Evolutionary conservation across 129 eudicot genomes (phyloP).

Genomic region (Escallonia rubra): DNA sequence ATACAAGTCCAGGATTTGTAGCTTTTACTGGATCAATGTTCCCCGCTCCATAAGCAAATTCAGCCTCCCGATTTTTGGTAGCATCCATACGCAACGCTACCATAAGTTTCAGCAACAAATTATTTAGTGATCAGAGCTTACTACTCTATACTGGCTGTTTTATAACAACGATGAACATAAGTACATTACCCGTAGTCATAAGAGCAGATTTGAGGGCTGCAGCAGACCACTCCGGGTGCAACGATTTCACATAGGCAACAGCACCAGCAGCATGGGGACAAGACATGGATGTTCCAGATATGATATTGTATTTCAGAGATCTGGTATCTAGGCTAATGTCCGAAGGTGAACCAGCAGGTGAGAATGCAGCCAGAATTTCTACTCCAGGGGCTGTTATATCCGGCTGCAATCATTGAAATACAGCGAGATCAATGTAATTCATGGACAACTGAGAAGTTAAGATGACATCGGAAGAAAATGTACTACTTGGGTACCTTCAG

Average conservation of each 20-base stretch:
- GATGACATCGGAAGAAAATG: too few species aligned
- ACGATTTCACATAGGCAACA: neutral
- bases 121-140: neutral
- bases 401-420: neutral
- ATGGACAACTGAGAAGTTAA: too few species aligned
- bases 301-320: neutral
- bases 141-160: too few species aligned
- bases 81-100: too few species aligned
- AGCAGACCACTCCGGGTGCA: constrained; percentile 2
- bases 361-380: neutral
- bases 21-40: too few species aligned
- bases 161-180: too few species aligned
- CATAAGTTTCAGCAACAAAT: too few species aligned
- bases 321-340: neutral
- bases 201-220: neutral
- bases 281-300: constrained; percentile 5
- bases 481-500: too few species aligned
- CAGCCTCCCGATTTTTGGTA: too few species aligned
- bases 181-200: neutral
- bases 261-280: neutral
- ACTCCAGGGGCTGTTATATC: constrained; percentile 2
- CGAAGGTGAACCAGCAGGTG: neutral
- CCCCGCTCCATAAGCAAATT: too few species aligned
- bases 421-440: too few species aligned
- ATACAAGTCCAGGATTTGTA: too few species aligned